Percentiles rank a stretch among this genome's conserved stretches.
phyloP scores from a whole-genome alignment of 225 moss, liverwort and hornwort genomes.

The Pseudisothecium myosuroides region DNA sequence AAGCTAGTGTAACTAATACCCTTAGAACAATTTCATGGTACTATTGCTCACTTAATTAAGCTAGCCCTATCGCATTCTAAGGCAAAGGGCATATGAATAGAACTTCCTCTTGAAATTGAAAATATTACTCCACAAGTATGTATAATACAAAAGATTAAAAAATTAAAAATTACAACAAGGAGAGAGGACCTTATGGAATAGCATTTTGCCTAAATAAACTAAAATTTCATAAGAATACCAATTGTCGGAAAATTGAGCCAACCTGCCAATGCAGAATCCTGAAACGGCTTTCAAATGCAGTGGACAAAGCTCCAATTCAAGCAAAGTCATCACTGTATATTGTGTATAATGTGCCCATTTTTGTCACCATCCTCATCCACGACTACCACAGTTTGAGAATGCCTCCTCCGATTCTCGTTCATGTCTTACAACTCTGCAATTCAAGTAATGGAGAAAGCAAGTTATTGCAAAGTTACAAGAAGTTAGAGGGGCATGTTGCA shows the following conservation, averaged over 20 bases:
- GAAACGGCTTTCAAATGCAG: neutral
- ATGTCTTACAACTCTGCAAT: constrained; percentile 2
- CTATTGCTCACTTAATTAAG: neutral
- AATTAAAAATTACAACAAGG: neutral
- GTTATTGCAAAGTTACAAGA: neutral
- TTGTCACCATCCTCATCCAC: neutral
- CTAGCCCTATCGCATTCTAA: neutral
- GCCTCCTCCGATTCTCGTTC: neutral
- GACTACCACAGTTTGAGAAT: neutral
- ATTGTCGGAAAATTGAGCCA: neutral
- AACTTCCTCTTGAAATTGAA: neutral
- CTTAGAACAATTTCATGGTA: neutral
- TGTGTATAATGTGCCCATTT: neutral
- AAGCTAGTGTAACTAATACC: neutral
- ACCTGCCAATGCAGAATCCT: neutral
- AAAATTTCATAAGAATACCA: neutral
- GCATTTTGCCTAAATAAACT: neutral
- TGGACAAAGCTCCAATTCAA: neutral
- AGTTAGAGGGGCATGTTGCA: neutral
- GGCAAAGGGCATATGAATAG: neutral
- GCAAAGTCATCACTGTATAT: neutral
- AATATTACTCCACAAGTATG: neutral
- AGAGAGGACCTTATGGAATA: neutral
- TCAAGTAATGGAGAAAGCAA: neutral
- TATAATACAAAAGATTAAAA: neutral